Conservation (phyloP, 2,329 filamentous ascomycete genomes). For the Verticillium nubilum region DNA sequence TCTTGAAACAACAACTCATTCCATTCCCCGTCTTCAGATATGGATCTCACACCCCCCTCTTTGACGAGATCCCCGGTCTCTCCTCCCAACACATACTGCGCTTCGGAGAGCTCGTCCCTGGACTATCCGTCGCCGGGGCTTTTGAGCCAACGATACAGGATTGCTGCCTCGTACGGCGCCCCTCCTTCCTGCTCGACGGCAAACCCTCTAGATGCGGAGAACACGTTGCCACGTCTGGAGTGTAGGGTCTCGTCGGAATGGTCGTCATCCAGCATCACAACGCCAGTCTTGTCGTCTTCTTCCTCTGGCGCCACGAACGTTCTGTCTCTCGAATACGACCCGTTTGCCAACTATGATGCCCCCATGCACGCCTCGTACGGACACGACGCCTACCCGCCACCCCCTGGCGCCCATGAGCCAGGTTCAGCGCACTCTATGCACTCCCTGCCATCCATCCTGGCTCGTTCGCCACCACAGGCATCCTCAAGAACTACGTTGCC, state of each 20-base stretch:
- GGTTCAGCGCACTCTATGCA: not conserved
- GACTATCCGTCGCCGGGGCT: conserved; percentile 42
- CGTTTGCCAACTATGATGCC: conserved; percentile 41
- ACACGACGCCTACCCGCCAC: conserved; percentile 38
- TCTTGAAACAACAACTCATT: not conserved
- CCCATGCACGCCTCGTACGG: conserved; percentile 35
- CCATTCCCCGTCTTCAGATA: conserved; percentile 19
- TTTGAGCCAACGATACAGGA: conserved; percentile 35
- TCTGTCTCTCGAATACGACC: conserved; percentile 44
- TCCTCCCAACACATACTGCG: conserved; percentile 38
- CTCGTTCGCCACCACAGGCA: conserved; percentile 1
- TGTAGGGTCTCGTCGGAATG: conserved; percentile 38
- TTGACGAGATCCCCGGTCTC: conserved; percentile 38
- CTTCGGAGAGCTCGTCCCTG: conserved; percentile 31
- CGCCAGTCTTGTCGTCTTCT: conserved; percentile 26
- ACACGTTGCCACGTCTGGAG: conserved; percentile 30
- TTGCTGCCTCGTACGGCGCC: conserved; percentile 32
- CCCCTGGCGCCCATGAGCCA: not conserved
- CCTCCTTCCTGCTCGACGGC: conserved; percentile 32
- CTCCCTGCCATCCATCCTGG: not conserved
- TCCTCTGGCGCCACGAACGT: conserved; percentile 38
- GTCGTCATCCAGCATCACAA: conserved; percentile 32
- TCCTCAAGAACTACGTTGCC: not conserved
- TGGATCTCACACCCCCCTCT: conserved; percentile 45
- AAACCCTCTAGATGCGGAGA: conserved; percentile 28